Conservation (phyloP, 163 green algal genomes). For the Chloromonas sp. region DNA sequence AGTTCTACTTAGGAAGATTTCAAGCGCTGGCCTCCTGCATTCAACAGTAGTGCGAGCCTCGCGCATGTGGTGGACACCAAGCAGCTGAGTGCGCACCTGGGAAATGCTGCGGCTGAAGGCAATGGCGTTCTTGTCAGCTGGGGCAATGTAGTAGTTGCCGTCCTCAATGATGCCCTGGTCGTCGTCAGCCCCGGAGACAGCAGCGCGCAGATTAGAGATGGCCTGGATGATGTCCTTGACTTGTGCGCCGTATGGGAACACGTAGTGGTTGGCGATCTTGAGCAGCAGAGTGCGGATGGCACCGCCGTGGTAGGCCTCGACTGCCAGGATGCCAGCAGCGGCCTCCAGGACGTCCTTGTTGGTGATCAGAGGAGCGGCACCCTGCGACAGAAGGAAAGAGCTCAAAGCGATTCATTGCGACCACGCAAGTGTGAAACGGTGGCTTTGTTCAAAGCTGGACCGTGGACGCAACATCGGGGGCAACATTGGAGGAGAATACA, state of each 20-base stretch:
- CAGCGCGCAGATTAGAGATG: conserved; percentile 33
- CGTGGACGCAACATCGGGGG: too few relatives aligned
- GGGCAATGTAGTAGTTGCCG: conserved; percentile 8
- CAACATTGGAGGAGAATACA: too few relatives aligned
- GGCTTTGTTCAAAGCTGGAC: not conserved
- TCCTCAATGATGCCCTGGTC: conserved; percentile 21
- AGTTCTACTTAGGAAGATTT: too few relatives aligned
- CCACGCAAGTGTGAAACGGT: not conserved
- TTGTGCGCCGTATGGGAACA: conserved; percentile 29
- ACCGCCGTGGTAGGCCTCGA: conserved; percentile 54
- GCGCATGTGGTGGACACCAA: too few relatives aligned
- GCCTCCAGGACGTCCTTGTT: conserved; percentile 17
- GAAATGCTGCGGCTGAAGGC: not conserved
- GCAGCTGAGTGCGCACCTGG: too few relatives aligned
- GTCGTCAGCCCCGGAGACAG: conserved; percentile 23
- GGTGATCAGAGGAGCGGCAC: conserved; percentile 19
- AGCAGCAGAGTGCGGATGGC: conserved; percentile 39
- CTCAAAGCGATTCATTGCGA: not conserved
- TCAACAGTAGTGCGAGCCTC: too few relatives aligned
- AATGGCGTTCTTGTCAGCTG: conserved; percentile 2
- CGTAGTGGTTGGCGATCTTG: conserved; percentile 2
- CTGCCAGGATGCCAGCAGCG: conserved; percentile 40
- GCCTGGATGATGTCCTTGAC: conserved; percentile 26
- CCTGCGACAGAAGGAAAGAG: not conserved
- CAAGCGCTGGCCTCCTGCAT: too few relatives aligned